Conservation (phyloP, 2,329 filamentous ascomycete genomes). For the Phoma sp. region DNA sequence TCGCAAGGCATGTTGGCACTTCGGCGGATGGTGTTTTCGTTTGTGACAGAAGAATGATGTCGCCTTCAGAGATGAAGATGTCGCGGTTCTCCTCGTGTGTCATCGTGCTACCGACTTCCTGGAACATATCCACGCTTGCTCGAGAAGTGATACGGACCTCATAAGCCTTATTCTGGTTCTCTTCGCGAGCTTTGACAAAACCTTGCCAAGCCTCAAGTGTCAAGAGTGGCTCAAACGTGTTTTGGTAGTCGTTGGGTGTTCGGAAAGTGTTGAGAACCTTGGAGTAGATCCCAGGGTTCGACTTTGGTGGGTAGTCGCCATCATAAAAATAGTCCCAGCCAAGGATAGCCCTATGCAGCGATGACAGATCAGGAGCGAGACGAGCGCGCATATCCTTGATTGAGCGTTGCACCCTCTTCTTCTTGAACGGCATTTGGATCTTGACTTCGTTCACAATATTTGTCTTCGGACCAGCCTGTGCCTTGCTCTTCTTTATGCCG, state of each 20-base stretch:
- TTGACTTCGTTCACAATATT: conserved; percentile 49
- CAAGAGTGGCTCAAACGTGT: conserved; percentile 88
- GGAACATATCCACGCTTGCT: conserved; percentile 88
- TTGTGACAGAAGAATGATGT: conserved; percentile 86
- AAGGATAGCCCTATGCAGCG: conserved; percentile 84
- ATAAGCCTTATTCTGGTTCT: conserved; percentile 80
- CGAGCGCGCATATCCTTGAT: conserved; percentile 94
- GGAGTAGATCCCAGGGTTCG: conserved; percentile 73
- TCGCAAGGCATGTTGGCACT: conserved; percentile 82
- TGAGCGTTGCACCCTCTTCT: conserved; percentile 79
- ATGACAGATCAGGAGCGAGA: conserved; percentile 85
- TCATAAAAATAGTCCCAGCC: conserved; percentile 95
- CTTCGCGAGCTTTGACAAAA: conserved; percentile 88
- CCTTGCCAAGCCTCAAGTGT: conserved; percentile 95
- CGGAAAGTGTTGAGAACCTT: conserved; percentile 80
- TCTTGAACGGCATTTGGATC: conserved; percentile 76
- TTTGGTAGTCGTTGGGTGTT: conserved; percentile 80
- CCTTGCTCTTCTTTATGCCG: conserved; percentile 60
- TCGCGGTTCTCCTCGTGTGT: conserved; percentile 74
- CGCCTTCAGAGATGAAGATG: conserved; percentile 77
- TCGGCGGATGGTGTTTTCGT: conserved; percentile 72
- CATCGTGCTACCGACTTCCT: conserved; percentile 89
- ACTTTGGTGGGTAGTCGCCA: conserved; percentile 81
- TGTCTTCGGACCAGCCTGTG: conserved; percentile 47
- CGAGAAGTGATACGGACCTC: conserved; percentile 88